Percentiles rank a stretch among this genome's conserved stretches.
Conservation (phyloP, 495 filamentous ascomycete species). For the Xylona heveae region DNA sequence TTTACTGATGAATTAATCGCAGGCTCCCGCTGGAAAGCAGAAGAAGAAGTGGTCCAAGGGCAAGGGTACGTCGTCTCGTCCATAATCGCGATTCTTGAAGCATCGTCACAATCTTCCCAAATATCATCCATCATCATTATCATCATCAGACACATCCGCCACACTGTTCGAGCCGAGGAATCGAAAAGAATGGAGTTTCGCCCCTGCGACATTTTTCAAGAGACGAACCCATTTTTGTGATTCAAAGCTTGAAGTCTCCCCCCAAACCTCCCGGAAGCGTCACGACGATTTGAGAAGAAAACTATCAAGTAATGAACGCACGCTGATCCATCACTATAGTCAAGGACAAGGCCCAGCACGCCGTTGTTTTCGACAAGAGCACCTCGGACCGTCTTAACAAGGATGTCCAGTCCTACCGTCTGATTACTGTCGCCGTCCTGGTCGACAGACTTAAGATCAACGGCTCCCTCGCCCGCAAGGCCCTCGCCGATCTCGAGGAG, state of each 20-base stretch:
- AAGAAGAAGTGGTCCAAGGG: conserved; percentile 99
- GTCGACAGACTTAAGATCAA: conserved; percentile 99
- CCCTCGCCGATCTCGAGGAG: conserved; percentile 86
- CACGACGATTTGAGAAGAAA: too few relatives aligned
- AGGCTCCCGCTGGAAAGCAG: conserved; percentile 78
- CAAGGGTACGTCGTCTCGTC: conserved; percentile 44
- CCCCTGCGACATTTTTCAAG: too few relatives aligned
- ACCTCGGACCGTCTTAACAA: conserved; percentile 87
- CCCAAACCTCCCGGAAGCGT: conserved; percentile 6
- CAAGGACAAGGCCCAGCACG: conserved; percentile 99
- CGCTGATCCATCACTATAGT: conserved; percentile 34
- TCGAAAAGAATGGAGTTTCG: neutral
- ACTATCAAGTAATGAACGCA: conserved; percentile 7
- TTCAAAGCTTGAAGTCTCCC: too few relatives aligned
- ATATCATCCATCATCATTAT: conserved; percentile 1
- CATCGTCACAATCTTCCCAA: conserved; percentile 2
- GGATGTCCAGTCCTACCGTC: conserved; percentile 98
- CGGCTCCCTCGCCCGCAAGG: conserved; percentile 78
- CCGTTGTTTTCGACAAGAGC: conserved; percentile 55
- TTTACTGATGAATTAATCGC: too few relatives aligned
- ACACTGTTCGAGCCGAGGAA: neutral
- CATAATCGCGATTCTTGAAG: conserved; percentile 6
- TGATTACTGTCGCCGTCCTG: conserved; percentile 95
- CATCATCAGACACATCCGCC: neutral
- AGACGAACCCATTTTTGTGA: too few relatives aligned